Conservation (phyloP, 345 rosid genomes). For the Geranium rotundifolium region DNA sequence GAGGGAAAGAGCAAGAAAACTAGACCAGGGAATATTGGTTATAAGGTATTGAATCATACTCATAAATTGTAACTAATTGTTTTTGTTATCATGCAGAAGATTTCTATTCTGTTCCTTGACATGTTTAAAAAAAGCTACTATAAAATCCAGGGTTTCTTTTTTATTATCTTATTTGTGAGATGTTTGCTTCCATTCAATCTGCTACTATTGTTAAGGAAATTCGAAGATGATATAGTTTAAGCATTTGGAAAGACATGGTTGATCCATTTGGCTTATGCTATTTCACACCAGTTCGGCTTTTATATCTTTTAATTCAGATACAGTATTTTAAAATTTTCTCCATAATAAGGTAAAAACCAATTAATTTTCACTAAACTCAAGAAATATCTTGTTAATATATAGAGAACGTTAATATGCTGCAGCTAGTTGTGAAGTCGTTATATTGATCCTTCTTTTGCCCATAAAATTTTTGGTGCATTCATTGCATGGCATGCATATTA, state of each 20-base stretch:
- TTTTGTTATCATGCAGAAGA: background rate
- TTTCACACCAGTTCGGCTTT: background rate
- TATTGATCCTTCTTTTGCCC: background rate
- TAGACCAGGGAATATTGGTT: constrained; percentile 85
- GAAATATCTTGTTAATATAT: too few species aligned
- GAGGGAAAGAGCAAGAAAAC: constrained; percentile 81
- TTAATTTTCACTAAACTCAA: background rate
- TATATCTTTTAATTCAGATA: background rate
- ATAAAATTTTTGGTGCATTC: background rate
- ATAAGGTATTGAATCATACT: constrained; percentile 43
- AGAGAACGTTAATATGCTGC: background rate
- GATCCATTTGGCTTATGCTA: background rate
- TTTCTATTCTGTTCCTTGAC: background rate
- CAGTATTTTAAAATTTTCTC: background rate
- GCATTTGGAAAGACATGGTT: background rate
- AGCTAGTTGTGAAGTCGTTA: background rate
- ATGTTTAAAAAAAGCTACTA: background rate
- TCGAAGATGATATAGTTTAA: too few species aligned
- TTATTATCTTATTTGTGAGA: background rate
- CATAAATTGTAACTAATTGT: background rate
- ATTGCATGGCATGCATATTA: background rate
- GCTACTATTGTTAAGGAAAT: background rate
- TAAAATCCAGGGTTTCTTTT: background rate
- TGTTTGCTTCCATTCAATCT: background rate
- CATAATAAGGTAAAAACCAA: background rate